Evolutionary conservation across 495 filamentous ascomycete species (phyloP), one percentile per base, ranked within the genome.

Genomic region (Tuber microsphaerosporum): DNA sequence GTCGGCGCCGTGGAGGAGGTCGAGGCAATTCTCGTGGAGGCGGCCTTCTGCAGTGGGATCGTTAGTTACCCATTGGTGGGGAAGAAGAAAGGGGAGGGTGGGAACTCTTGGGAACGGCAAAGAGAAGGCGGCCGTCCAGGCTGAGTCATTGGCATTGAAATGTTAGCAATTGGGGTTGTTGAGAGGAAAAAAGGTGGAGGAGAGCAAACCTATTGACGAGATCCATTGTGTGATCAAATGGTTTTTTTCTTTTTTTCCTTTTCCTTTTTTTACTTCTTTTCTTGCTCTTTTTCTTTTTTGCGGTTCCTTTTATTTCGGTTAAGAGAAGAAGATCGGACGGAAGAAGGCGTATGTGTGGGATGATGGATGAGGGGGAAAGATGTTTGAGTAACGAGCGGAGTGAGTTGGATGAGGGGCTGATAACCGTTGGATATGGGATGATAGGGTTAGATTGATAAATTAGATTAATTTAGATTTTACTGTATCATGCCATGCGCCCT

Each of bases 71-170:
- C 56, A 65, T 77, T 12, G 69, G 56, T n/a, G 56, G 34, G 12
- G 48, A 72, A 46, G 71, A 69, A 76, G 26, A 44, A 39, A 41
- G 39, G 69, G 37, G 68, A 68, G 31, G 0, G 34, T 39, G 46
- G 41, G 74, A 44, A 93, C 94, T 99, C 86, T 99, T 99, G 69
- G 95, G 95, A 34, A 98, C 93, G 75, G 95, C 95, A 83, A 99
- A 97, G 76, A 99, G 89, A 70, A 98, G 89, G 80, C 94, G 91
- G 84, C 93, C 93, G 87, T 94, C 93, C 82, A 98, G 87, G 87
- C 92, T 94, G 83, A 83, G 7, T n/a, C 31, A 71, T 73, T 37
- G 8, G 16, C 26, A 65, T 65, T 31, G n/a, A 65, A 16, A 42
- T 65, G 72, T 71, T 75, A 43, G 14, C 19, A 77, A 26, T 20